Base-by-base conservation (phyloP, 768 basidiomycete genomes). In the Galerina marginata region DNA sequence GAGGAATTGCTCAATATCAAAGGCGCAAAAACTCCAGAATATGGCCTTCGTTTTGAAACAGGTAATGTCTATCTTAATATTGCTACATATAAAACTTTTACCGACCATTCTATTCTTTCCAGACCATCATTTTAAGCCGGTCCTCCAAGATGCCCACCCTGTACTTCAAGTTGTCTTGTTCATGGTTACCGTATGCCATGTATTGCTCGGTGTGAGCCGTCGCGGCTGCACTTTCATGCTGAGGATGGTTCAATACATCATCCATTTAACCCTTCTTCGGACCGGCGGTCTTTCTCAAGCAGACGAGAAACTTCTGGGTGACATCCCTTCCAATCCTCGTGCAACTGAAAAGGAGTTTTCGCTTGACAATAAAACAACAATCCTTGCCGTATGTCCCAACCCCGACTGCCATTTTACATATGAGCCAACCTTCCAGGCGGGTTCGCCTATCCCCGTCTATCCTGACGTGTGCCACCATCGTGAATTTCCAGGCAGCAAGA, bases 301-400 rank as follows among this genome's bases (percentile, higher is more conserved):
- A 25, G 36, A 48, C 23, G 6, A 10, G 15, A 20, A 25, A 3
- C 43, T 48, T 4, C 23, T 56, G 9, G 25, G 9, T 4, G 43
- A 45, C 25, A 11, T 50, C 42, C 55, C 54, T 4, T 20, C 23
- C 3, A 58, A 57, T 36, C 52, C 53, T 23, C 25, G 44, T 25
- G 23, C 63, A 9, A 42, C 59, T 14, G 20, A 53, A 7, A 45
- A 52, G 6, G 26, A 45, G 12, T 50, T 61, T 38, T 37, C 23
- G 15, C 54, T 66, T 2, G 60, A 66, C 16, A 38, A 57, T 6
- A 51, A 49, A 9, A 23, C 40, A 23, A 65, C 64, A 1, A 65
- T 65, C 16, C 53, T 46, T 11, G 64, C 63, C 9, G 62, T 65
- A 4, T 67, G 64, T 56, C 66, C 66, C 7, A 53, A 63, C 40